A percentile compares a stretch with the other conserved stretches of the same genome.
Conservation (phyloP, 192 early-diverging fungal genomes). For the Coemansia sp. region DNA sequence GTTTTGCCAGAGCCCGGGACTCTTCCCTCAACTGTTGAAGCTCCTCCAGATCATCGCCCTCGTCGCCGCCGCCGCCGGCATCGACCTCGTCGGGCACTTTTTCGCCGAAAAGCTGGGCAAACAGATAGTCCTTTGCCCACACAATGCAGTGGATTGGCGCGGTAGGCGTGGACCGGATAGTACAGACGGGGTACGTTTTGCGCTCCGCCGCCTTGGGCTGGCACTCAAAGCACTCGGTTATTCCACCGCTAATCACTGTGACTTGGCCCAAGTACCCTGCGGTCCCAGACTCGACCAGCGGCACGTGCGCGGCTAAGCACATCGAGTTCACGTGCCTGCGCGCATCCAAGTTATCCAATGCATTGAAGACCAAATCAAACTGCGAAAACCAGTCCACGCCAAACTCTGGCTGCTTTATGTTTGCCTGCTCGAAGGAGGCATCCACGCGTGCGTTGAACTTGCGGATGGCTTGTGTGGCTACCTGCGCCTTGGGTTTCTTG, state of each 20-base stretch:
- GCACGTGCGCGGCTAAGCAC: conserved; percentile 89
- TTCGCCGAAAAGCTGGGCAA: conserved; percentile 77
- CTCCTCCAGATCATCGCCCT: conserved; percentile 65
- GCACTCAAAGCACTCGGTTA: conserved; percentile 94
- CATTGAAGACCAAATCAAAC: conserved; percentile 94
- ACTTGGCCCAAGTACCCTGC: conserved; percentile 94
- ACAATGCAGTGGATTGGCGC: conserved; percentile 98
- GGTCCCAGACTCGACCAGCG: conserved; percentile 96
- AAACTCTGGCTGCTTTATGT: conserved; percentile 87
- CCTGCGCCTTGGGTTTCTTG: conserved; percentile 86
- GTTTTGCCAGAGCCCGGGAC: conserved; percentile 66
- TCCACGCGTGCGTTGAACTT: conserved; percentile 83
- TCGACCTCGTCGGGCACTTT: conserved; percentile 16
- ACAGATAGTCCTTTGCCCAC: conserved; percentile 98
- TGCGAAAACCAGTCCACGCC: conserved; percentile 83
- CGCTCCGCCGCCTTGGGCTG: conserved; percentile 77
- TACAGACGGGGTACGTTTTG: conserved; percentile 94
- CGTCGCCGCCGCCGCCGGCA: conserved; percentile 57
- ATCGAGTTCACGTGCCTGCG: conserved; percentile 92
- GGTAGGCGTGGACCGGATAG: conserved; percentile 93
- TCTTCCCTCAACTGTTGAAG: conserved; percentile 74
- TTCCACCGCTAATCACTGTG: conserved; percentile 75
- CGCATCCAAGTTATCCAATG: conserved; percentile 95
- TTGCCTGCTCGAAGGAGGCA: conserved; percentile 68
- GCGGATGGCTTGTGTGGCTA: conserved; percentile 82